These are phyloP conservation scores for Suhomyces chickasaworum DNA, from an alignment of 1,139 yeast genomes.

Conservation along the genomic window DNA sequence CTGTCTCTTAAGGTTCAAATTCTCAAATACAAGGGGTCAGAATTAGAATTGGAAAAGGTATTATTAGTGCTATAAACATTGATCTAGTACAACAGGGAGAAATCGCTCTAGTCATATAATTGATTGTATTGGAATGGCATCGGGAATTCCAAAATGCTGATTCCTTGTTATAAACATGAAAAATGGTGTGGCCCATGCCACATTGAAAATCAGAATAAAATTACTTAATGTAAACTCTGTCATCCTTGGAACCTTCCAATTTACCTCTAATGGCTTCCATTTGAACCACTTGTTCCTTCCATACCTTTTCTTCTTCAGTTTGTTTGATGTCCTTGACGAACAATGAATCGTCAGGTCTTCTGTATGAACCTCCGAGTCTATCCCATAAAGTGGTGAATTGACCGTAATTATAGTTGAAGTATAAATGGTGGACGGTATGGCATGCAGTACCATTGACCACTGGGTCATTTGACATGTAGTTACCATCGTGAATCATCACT, in stretches of 20 bases:
- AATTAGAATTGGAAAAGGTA: not conserved
- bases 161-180: not conserved
- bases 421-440: constrained; percentile 94
- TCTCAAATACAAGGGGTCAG: no score
- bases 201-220: not conserved
- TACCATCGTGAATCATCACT: constrained; percentile 97
- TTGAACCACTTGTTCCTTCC: constrained; percentile 72
- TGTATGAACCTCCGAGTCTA: constrained; percentile 88
- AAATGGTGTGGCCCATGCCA: not conserved
- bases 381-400: constrained; percentile 99
- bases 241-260: constrained; percentile 75
- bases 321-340: constrained; percentile 63
- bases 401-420: constrained; percentile 96
- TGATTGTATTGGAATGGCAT: not conserved
- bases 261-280: constrained; percentile 79
- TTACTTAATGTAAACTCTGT: constrained; percentile 40
- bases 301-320: constrained; percentile 52
- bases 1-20: no score
- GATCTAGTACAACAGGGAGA: not conserved
- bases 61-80: not conserved
- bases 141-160: not conserved
- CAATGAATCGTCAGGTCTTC: constrained; percentile 85
- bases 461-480: constrained; percentile 90
- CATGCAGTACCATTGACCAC: constrained; percentile 97
- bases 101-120: not conserved